Evolutionary conservation across 169 alveolate genomes (phyloP).

Genomic region (Cryptosporidium canis): DNA sequence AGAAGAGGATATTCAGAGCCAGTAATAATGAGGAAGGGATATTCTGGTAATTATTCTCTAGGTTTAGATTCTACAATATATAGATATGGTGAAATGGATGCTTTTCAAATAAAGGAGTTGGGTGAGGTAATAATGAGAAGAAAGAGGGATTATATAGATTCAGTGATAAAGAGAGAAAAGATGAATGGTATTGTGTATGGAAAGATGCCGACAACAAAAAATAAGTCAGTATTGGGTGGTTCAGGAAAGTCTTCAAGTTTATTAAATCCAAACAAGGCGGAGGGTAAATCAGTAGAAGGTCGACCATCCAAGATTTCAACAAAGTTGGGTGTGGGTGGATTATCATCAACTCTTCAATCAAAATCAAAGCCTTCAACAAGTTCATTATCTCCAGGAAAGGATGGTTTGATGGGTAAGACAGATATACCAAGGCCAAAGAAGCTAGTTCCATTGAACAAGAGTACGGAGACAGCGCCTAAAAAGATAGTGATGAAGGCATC

Average conservation of each 20-base stretch:
- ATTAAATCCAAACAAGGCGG: background rate
- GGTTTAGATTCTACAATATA: background rate
- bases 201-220: background rate
- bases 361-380: background rate
- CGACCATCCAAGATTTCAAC: background rate
- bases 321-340: background rate
- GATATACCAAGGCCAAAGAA: background rate
- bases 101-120: constrained; percentile 9
- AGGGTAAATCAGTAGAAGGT: background rate
- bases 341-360: background rate
- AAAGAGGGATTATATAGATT: background rate
- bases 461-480: background rate
- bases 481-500: background rate
- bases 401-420: background rate
- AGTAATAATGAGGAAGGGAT: background rate
- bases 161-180: background rate
- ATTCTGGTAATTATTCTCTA: background rate
- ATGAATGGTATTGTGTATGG: background rate
- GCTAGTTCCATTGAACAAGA: constrained; percentile 2
- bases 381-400: background rate
- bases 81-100: background rate
- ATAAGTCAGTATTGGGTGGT: background rate
- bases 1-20: constrained; percentile 21
- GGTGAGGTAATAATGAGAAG: constrained; percentile 10
- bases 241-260: background rate